Evolutionary conservation across 192 early-diverging fungal species (phyloP), one percentile per base, ranked within the genome.

Genomic region (Geranomyces variabilis): DNA sequence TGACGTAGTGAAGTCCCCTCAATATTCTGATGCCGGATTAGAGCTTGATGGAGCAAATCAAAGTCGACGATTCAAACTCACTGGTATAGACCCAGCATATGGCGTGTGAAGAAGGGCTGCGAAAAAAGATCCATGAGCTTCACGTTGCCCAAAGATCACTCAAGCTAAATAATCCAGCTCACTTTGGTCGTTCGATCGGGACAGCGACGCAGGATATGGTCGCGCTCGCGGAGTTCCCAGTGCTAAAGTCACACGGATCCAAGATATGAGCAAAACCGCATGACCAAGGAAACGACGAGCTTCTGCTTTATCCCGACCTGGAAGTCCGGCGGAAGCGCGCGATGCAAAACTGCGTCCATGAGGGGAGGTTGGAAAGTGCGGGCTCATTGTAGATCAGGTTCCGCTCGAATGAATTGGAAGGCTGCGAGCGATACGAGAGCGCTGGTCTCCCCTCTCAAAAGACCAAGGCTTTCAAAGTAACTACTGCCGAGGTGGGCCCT

Each of bases 301-400:
- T 7, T 53, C 7, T 53, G 24, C 51, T 53, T 15, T 53, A 7
- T 7, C n/a, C 51, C n/a, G 15, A 53, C 51, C 51, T 53, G 51
- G 51, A 26, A 53, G 51, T 53, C 51, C 51, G 4, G 51, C 6
- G 4, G 51, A 53, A 26, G n/a, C 51, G 51, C 51, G 51, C 3
- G 51, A 53, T 26, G 51, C 51, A 53, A 24, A 53, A n/a, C 19
- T 26, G 7, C 51, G 51, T 17, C n/a, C 51, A 24, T 26, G 51
- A 4, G 51, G 51, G 7, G 51, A 8, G 7, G n/a, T 53, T 26
- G 51, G 19, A n/a, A 53, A 53, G 51, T 53, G 51, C 19, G 51
- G 51, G 51, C 51, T 53, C 51, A 53, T 53, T 53, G 51, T 53
- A 53, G 51, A 53, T 41, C 36, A 41, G 36, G 36, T 41, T 10